phyloP scores from a whole-genome alignment of 495 filamentous ascomycete species.

The Neurospora sp. region DNA sequence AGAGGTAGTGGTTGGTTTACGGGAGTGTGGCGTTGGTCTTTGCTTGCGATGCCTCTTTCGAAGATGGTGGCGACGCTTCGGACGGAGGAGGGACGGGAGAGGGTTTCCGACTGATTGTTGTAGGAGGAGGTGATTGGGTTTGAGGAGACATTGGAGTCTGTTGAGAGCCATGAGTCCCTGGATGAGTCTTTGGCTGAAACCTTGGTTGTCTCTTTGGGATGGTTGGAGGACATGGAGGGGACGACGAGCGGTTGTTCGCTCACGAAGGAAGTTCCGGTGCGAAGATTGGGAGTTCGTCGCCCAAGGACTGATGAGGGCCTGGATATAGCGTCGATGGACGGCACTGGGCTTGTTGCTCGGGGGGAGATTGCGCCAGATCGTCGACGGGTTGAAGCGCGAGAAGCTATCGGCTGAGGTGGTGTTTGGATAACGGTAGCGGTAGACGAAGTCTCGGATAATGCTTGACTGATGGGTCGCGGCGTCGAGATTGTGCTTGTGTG shows the following conservation, averaged over 20 bases:
- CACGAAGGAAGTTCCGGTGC: constrained; percentile 17
- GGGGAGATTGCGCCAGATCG: not conserved
- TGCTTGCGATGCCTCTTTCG: not conserved
- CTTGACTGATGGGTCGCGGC: not conserved
- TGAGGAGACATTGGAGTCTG: not conserved
- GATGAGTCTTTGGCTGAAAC: not conserved
- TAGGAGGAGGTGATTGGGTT: not conserved
- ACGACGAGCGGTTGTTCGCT: constrained; percentile 16
- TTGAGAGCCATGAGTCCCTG: not conserved
- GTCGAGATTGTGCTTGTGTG: not conserved
- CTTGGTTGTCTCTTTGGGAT: not conserved
- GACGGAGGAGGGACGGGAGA: not conserved
- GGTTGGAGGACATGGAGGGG: not conserved
- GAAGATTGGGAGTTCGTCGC: not conserved
- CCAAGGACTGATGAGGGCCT: not conserved
- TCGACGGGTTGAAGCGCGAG: not conserved
- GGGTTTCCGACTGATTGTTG: not conserved
- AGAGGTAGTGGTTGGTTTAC: not conserved
- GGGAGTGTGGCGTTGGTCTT: not conserved
- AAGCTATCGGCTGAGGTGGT: not conserved
- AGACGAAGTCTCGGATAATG: not conserved
- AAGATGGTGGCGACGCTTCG: not conserved
- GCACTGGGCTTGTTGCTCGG: not conserved
- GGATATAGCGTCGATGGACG: not conserved
- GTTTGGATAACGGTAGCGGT: not conserved